These are phyloP conservation scores for Chlamydomonas eustigma DNA, from an alignment of 139 green algal species.

Conservation along the genomic window DNA sequence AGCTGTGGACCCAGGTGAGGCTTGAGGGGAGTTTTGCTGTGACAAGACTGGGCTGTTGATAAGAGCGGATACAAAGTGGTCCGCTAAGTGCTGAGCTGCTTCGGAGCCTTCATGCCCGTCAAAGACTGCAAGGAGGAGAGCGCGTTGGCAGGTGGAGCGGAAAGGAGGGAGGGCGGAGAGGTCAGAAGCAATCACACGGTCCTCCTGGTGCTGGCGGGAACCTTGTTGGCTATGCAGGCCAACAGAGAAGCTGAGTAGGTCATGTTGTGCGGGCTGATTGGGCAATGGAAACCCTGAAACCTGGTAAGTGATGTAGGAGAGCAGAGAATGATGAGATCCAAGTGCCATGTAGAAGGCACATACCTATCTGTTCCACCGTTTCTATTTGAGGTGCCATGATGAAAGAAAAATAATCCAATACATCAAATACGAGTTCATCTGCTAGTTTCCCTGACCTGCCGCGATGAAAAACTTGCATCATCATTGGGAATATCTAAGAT, in stretches of 20 bases:
- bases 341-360: no score
- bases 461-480: no score
- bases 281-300: background rate
- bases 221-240: background rate
- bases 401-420: no score
- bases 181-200: background rate
- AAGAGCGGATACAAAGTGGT: background rate
- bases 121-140: background rate
- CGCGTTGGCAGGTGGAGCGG: background rate
- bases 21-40: no score
- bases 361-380: no score
- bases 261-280: conserved; percentile 1
- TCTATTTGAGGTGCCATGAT: no score
- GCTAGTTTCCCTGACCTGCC: no score
- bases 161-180: background rate
- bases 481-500: no score
- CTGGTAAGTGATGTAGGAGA: no score
- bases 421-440: no score
- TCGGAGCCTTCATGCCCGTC: conserved; percentile 8
- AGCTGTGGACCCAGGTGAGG: no score
- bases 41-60: background rate
- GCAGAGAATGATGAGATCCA: no score
- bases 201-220: background rate
- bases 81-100: conserved; percentile 5
- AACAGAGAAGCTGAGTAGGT: background rate